phyloP scores from a whole-genome alignment of 1,284 basidiomycete species.

The Ganoderma lucidum region DNA sequence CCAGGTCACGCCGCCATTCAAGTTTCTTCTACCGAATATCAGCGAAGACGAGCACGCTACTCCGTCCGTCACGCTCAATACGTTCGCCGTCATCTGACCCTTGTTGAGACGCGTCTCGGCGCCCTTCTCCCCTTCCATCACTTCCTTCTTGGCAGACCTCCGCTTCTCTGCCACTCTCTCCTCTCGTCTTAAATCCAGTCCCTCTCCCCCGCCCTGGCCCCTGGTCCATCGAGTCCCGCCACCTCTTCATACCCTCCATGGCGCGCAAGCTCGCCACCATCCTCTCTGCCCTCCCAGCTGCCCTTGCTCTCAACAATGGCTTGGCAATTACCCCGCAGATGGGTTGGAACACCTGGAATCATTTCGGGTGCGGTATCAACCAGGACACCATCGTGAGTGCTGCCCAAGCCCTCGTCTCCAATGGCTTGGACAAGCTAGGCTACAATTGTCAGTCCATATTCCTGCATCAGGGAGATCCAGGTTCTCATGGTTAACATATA shows the following conservation, averaged over 20 bases:
- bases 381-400: constrained; percentile 45
- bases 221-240: not conserved
- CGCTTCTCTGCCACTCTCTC: not conserved
- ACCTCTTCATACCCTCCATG: constrained; percentile 14
- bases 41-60: not conserved
- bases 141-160: not conserved
- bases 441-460: constrained; percentile 43
- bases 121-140: constrained; percentile 4
- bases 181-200: constrained; percentile 6
- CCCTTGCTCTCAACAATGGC: constrained; percentile 42
- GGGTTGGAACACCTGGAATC: constrained; percentile 51
- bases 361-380: constrained; percentile 45
- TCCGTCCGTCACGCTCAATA: constrained; percentile 16
- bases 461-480: not conserved
- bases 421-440: constrained; percentile 40
- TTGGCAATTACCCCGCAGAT: constrained; percentile 49
- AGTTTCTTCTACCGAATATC: constrained; percentile 3
- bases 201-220: not conserved
- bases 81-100: constrained; percentile 21
- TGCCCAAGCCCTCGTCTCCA: constrained; percentile 41
- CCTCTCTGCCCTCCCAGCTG: constrained; percentile 24
- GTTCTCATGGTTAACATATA: not conserved
- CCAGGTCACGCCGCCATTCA: constrained; percentile 15
- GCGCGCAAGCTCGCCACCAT: constrained; percentile 25
- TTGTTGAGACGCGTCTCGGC: not conserved